Conservation (phyloP, 2,329 filamentous ascomycete genomes). For the Daldinia sp. region DNA sequence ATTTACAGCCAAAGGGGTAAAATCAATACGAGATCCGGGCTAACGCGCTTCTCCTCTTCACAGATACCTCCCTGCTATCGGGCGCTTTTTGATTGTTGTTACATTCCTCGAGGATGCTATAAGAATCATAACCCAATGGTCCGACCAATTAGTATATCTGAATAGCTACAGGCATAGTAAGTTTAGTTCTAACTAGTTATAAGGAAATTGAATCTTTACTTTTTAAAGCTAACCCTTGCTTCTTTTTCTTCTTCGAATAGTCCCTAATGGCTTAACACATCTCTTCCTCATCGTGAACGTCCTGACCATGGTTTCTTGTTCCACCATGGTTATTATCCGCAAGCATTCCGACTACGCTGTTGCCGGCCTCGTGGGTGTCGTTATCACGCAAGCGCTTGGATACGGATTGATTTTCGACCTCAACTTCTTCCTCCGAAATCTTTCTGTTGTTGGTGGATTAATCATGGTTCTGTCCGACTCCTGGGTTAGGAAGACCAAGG, state of each 20-base stretch:
- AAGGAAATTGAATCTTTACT: constrained; percentile 68
- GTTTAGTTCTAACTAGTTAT: constrained; percentile 62
- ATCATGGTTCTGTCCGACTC: constrained; percentile 98
- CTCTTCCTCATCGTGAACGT: constrained; percentile 93
- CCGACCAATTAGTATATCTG: constrained; percentile 91
- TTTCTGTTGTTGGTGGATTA: constrained; percentile 95
- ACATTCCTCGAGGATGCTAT: constrained; percentile 98
- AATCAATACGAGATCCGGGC: constrained; percentile 33
- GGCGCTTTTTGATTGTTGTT: constrained; percentile 96
- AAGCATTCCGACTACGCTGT: constrained; percentile 96
- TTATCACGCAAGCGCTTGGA: constrained; percentile 92
- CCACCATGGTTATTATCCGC: constrained; percentile 87
- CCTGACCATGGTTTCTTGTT: constrained; percentile 85
- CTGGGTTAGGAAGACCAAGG: constrained; percentile 97
- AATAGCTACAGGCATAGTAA: constrained; percentile 93
- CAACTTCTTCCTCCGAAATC: constrained; percentile 99
- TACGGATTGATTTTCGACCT: constrained; percentile 99
- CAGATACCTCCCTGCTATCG: constrained; percentile 94
- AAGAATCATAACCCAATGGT: constrained; percentile 97
- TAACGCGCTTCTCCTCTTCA: constrained; percentile 39
- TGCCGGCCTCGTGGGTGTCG: constrained; percentile 87
- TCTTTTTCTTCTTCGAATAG: constrained; percentile 61
- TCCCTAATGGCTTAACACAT: constrained; percentile 89
- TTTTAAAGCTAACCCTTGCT: constrained; percentile 39
- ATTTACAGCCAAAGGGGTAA: constrained; percentile 1